Percentiles rank a stretch among this genome's conserved stretches.
These are phyloP conservation scores for Scopulariopsis brevicaulis DNA, from an alignment of 2,329 filamentous ascomycete genomes.

Conservation along the genomic window DNA sequence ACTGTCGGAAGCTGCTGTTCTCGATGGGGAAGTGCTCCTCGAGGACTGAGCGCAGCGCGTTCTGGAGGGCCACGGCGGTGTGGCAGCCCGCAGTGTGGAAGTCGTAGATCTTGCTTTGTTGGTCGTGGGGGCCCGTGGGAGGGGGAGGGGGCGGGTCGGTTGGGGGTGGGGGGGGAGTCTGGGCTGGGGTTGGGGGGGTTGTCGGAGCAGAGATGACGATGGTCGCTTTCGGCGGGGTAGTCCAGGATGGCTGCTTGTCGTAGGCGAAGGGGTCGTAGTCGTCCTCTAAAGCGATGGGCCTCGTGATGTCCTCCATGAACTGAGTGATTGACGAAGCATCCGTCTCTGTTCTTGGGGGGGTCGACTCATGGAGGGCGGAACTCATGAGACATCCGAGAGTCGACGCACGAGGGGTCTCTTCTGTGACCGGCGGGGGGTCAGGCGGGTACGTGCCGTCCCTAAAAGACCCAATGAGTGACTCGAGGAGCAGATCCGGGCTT, in stretches of 20 bases:
- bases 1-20: slow-evolving; percentile 32
- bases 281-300: slow-evolving; percentile 11
- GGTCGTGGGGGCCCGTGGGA: slow-evolving; percentile 7
- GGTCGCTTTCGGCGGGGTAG: slow-evolving; percentile 12
- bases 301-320: neutral
- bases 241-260: slow-evolving; percentile 2
- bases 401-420: neutral
- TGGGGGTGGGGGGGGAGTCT: slow-evolving; percentile 30
- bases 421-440: neutral
- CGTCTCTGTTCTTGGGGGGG: neutral
- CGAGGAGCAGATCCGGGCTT: slow-evolving; percentile 26
- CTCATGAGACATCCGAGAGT: neutral
- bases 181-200: slow-evolving; percentile 27
- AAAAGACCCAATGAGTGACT: slow-evolving; percentile 34
- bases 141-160: slow-evolving; percentile 30
- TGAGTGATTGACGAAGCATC: neutral
- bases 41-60: slow-evolving; percentile 42
- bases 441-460: slow-evolving; percentile 23
- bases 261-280: slow-evolving; percentile 38
- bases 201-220: slow-evolving; percentile 10
- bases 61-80: slow-evolving; percentile 43
- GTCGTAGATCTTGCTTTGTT: slow-evolving; percentile 27
- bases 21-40: slow-evolving; percentile 36
- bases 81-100: slow-evolving; percentile 27
- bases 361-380: neutral